Evolutionary conservation across 192 early-diverging fungal species (phyloP).

Genomic region (Powellomyces hirtus): DNA sequence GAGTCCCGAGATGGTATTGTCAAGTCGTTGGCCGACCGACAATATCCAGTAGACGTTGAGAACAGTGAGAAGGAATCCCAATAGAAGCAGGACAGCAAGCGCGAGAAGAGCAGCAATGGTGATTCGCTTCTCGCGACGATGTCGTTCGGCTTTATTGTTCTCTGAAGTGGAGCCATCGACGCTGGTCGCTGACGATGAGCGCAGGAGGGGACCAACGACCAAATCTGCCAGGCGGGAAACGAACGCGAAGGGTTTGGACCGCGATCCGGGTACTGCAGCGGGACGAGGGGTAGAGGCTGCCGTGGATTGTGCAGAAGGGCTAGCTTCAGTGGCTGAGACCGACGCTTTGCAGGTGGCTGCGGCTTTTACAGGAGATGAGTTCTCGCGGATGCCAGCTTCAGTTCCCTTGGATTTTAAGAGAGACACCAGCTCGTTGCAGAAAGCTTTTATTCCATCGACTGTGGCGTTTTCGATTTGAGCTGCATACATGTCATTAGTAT

Average conservation of each 20-base stretch:
- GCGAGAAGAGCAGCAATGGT: not conserved
- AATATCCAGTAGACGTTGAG: slow-evolving; percentile 23
- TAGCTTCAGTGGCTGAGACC: not conserved
- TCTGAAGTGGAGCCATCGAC: not conserved
- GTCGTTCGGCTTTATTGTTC: not conserved
- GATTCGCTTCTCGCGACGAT: not conserved
- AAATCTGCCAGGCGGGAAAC: too few species aligned
- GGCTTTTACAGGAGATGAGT: too few species aligned
- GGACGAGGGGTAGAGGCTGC: not conserved
- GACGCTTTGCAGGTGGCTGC: not conserved
- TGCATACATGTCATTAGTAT: not conserved
- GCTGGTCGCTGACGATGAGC: not conserved
- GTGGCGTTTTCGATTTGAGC: slow-evolving; percentile 19
- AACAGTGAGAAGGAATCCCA: slow-evolving; percentile 1
- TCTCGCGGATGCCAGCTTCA: too few species aligned
- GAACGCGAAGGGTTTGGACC: not conserved
- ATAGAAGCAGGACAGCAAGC: not conserved
- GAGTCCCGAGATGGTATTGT: not conserved
- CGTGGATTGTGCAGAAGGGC: not conserved
- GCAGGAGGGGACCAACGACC: too few species aligned
- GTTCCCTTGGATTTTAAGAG: not conserved
- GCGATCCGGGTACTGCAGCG: not conserved
- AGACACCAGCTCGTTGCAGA: not conserved
- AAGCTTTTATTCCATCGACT: slow-evolving; percentile 14
- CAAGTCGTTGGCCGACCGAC: slow-evolving; percentile 3